Evolutionary conservation across 2,329 filamentous ascomycete genomes (phyloP).

Genomic region (Arthrobotrys conoides): DNA sequence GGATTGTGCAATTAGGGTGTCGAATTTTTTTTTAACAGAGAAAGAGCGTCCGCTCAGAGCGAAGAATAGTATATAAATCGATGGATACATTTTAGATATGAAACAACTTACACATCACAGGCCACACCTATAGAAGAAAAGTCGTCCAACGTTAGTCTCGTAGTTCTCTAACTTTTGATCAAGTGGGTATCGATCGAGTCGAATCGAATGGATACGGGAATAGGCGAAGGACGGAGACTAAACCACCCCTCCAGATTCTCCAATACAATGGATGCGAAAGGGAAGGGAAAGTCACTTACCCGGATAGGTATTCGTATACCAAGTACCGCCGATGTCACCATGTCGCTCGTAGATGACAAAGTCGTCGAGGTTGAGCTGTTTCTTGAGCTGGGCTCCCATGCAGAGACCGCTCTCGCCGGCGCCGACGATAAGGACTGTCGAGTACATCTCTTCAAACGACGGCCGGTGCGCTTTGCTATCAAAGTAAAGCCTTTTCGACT

Average conservation of each 20-base stretch:
- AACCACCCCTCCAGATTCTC: background rate
- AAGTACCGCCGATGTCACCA: slow-evolving; percentile 75
- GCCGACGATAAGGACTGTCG: slow-evolving; percentile 73
- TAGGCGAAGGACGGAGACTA: slow-evolving; percentile 5
- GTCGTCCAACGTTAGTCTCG: background rate
- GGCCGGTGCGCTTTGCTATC: background rate
- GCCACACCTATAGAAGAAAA: slow-evolving; percentile 66
- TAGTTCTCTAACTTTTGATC: background rate
- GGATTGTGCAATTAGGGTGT: background rate
- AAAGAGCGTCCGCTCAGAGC: background rate
- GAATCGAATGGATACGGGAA: background rate
- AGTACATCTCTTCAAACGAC: slow-evolving; percentile 64
- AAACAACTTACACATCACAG: slow-evolving; percentile 70
- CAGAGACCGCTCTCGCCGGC: slow-evolving; percentile 76
- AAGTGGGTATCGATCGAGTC: no score
- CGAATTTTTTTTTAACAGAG: background rate
- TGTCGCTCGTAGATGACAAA: slow-evolving; percentile 75
- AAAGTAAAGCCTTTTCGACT: background rate
- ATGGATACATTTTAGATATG: background rate
- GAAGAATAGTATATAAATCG: background rate
- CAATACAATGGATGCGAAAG: background rate
- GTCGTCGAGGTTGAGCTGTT: slow-evolving; percentile 73
- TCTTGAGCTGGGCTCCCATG: slow-evolving; percentile 74
- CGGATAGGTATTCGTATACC: slow-evolving; percentile 76
- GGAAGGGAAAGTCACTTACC: slow-evolving; percentile 66